Evolutionary conservation across 768 basidiomycete species (phyloP).

Genomic region (Pseudohyphozyma bogoriensis): DNA sequence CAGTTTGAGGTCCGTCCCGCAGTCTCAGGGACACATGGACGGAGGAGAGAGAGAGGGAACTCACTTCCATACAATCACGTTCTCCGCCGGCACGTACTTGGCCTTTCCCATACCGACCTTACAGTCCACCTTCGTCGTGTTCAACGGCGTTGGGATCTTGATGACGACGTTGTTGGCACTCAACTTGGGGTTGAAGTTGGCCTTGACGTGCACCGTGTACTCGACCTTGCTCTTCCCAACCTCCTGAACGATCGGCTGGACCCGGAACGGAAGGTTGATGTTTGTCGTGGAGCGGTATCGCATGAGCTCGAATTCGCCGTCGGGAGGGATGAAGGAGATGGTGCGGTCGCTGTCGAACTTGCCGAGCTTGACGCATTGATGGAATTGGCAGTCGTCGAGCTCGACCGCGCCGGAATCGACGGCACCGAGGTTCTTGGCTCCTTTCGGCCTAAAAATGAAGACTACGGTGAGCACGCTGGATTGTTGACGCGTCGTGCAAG

Average conservation of each 20-base stretch:
- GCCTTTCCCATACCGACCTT: constrained; percentile 89
- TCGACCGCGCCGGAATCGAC: constrained; percentile 60
- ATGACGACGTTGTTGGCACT: constrained; percentile 86
- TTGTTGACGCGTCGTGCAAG: too few species aligned
- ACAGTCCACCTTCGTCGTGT: constrained; percentile 83
- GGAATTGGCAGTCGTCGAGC: constrained; percentile 95
- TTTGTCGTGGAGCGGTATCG: constrained; percentile 94
- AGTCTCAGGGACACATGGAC: neutral
- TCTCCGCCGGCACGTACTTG: constrained; percentile 93
- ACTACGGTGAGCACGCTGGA: too few species aligned
- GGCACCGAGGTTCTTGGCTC: constrained; percentile 27
- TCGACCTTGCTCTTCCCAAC: constrained; percentile 84
- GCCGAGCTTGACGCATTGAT: constrained; percentile 90
- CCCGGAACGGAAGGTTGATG: constrained; percentile 80
- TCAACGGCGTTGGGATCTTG: constrained; percentile 90
- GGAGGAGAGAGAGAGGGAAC: constrained; percentile 36
- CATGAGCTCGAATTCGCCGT: constrained; percentile 99
- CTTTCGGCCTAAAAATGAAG: too few species aligned
- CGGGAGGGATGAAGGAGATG: constrained; percentile 94
- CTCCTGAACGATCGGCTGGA: constrained; percentile 86
- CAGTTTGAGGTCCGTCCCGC: neutral
- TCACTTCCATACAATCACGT: constrained; percentile 95
- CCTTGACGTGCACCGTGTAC: constrained; percentile 76
- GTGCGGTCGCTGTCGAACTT: constrained; percentile 90
- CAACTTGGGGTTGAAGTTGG: constrained; percentile 82